These are phyloP conservation scores for Phenoliferia sp. DNA, from an alignment of 1,284 basidiomycete species.

Conservation along the genomic window DNA sequence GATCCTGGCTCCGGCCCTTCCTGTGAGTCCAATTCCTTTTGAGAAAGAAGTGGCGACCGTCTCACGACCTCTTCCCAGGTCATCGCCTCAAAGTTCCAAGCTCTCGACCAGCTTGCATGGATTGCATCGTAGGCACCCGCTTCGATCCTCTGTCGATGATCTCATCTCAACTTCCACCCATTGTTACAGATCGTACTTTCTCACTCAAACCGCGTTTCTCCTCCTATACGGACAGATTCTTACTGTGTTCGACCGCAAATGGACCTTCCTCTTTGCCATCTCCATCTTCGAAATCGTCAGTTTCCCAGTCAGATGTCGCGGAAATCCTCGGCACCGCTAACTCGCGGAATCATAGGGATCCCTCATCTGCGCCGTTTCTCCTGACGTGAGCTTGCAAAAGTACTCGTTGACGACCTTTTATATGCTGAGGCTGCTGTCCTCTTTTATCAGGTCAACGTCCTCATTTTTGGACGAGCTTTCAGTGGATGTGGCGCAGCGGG, in stretches of 20 bases:
- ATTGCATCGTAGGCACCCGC: conserved; percentile 34
- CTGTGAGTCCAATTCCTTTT: conserved; percentile 13
- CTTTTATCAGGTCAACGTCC: conserved; percentile 39
- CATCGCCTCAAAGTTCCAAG: conserved; percentile 48
- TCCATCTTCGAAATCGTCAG: conserved; percentile 48
- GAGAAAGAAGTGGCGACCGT: not conserved
- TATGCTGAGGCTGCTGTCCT: conserved; percentile 41
- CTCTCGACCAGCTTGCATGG: conserved; percentile 47
- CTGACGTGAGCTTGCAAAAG: conserved; percentile 37
- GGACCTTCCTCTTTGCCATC: conserved; percentile 48
- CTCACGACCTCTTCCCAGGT: conserved; percentile 10
- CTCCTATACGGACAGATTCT: conserved; percentile 43
- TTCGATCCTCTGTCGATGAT: conserved; percentile 13
- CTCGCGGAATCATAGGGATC: conserved; percentile 34
- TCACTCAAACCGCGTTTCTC: conserved; percentile 37
- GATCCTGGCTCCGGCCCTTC: conserved; percentile 46
- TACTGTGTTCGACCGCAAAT: conserved; percentile 43
- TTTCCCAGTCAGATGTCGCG: not conserved
- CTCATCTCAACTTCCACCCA: not conserved
- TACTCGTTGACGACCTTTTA: conserved; percentile 44
- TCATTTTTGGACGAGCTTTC: conserved; percentile 52
- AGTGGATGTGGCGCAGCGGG: conserved; percentile 50
- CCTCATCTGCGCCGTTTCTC: conserved; percentile 51
- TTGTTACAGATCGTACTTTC: conserved; percentile 43
- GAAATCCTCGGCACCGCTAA: not conserved